Base-by-base conservation (phyloP, 2,329 filamentous ascomycete species). In the Colletotrichum chlorophyti region DNA sequence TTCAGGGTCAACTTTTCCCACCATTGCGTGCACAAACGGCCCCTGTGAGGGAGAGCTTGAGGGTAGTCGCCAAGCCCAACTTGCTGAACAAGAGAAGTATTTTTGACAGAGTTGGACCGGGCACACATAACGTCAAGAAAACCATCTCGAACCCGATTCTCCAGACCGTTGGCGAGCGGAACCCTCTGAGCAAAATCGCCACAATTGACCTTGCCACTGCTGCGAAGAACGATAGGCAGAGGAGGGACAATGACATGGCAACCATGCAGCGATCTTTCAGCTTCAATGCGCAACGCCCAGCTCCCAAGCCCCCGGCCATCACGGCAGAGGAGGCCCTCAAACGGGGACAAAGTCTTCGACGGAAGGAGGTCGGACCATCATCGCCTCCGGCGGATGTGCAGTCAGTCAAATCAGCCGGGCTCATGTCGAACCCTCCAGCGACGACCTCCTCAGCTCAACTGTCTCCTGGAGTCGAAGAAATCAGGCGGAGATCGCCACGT, bases 401-500 rank as follows among this genome's bases (percentile, higher is more conserved):
- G 58, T 68, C 58, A 62, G 40, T 62, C 50, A 27, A 53, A 64
- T 60, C 55, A 63, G 50, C 64, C 17, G 66, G 53, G 48, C 71
- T 66, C 27, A 68, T 52, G 65, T 71, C 65, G 27, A 69, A 65
- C 58, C 66, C 67, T 3, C 70, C 71, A 46, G 79, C 75, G 1
- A 72, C 69, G 11, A 79, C 77, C 4, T 80, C 79, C 10, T 80
- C 78, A 2, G 74, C 77, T 7, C 77, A 83, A 64, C 67, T 81
- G 6, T 85, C 83, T 4, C 83, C 83, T 0, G 77, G 75, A 2
- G 67, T 72, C 4, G 81, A 84, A 6, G 79, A 78, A 38, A 64
- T 85, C 24, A 76, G 82, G 10, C 76, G 80, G 63, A 74, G 83
- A 41, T 85, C 83, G 2, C 83, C 83, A 14, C 71, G 78, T 42